Percentiles rank a stretch among this genome's conserved stretches.
phyloP scores from a whole-genome alignment of 192 early-diverging fungal genomes.

The Coemansia sp. region DNA sequence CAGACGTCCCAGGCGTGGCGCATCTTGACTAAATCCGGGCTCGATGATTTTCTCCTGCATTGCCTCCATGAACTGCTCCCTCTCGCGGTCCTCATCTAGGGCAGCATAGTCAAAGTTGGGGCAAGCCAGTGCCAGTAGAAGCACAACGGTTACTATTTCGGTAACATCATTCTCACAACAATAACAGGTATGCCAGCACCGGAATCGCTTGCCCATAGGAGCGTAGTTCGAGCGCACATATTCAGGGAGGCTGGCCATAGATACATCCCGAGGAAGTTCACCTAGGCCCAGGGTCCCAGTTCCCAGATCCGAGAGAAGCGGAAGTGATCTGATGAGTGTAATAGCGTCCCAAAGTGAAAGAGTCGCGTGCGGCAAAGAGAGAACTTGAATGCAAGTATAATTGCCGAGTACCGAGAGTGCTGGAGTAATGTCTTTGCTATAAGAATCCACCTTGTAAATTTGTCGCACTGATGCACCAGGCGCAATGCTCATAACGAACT shows the following conservation, averaged over 20 bases:
- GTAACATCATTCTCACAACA: background rate
- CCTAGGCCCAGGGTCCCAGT: too few species aligned
- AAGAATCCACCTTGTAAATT: background rate
- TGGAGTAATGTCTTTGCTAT: background rate
- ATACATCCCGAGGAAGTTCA: too few species aligned
- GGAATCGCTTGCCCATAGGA: background rate
- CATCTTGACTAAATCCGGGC: too few species aligned
- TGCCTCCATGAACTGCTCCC: too few species aligned
- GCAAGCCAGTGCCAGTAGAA: background rate
- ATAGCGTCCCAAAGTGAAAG: background rate
- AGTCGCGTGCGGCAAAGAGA: background rate
- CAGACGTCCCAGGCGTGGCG: background rate
- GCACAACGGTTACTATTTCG: background rate
- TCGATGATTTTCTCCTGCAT: too few species aligned
- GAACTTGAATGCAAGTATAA: background rate
- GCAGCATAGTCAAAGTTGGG: background rate
- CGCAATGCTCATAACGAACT: background rate
- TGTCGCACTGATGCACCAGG: background rate
- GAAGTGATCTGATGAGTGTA: background rate
- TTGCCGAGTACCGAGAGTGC: background rate
- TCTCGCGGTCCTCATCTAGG: background rate
- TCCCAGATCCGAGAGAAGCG: background rate
- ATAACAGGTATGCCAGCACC: background rate
- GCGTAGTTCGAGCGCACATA: background rate
- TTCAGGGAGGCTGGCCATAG: background rate